phyloP scores from a whole-genome alignment of 352 stramenopile genomes.

The Globisporangium barbulae region DNA sequence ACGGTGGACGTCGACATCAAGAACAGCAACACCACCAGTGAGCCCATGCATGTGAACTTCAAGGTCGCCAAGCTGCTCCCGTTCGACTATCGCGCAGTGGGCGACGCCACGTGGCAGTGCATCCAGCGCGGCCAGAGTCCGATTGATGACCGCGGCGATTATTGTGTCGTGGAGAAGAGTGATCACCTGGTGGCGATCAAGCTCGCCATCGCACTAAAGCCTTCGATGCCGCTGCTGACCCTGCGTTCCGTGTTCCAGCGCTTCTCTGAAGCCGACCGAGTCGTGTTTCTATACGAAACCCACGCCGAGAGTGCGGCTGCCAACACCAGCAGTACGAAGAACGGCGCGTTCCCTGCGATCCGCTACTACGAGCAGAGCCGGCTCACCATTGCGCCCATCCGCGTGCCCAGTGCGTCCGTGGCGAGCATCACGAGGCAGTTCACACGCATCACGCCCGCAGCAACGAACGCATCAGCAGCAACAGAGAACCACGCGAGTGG shows the following conservation, averaged over 20 bases:
- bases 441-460: neutral
- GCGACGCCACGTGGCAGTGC: neutral
- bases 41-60: neutral
- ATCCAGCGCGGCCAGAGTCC: neutral
- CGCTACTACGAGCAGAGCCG: neutral
- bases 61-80: conserved; percentile 9
- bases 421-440: conserved; percentile 6
- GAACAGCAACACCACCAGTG: neutral
- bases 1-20: neutral
- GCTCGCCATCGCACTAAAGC: neutral
- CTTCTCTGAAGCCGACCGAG: neutral
- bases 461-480: neutral
- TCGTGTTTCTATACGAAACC: conserved; percentile 6
- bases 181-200: neutral
- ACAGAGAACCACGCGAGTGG: neutral
- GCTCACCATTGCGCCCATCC: neutral
- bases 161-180: neutral
- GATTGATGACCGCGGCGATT: neutral
- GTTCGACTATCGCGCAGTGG: conserved; percentile 6
- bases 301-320: neutral
- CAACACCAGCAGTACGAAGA: neutral
- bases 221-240: conserved; percentile 1
- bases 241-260: neutral
- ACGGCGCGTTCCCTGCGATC: neutral
- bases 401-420: neutral